Percentiles rank a stretch among this genome's conserved stretches.
phyloP scores from a whole-genome alignment of 1,284 basidiomycete genomes.

The Phenoliferia sp. region DNA sequence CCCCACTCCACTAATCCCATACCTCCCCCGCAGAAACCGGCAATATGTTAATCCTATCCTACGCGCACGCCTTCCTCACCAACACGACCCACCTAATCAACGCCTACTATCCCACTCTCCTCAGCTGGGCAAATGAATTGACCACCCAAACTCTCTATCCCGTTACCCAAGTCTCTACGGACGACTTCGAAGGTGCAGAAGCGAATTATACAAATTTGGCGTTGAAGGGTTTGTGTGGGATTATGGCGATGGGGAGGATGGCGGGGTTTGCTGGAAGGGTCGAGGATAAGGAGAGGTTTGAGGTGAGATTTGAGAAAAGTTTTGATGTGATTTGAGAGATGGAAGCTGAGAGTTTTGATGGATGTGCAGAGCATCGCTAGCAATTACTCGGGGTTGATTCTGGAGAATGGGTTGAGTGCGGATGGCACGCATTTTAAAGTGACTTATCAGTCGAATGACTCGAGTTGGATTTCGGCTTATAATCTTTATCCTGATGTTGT shows the following conservation, averaged over 20 bases:
- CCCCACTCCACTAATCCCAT: no score
- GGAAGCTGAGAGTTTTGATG: background rate
- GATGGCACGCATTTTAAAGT: background rate
- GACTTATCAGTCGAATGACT: background rate
- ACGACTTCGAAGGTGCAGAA: background rate
- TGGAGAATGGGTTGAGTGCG: background rate
- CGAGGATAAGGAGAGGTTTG: background rate
- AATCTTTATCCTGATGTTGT: background rate
- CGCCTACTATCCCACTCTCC: background rate
- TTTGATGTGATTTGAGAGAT: background rate
- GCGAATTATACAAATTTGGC: background rate
- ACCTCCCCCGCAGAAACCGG: background rate
- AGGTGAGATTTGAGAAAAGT: background rate
- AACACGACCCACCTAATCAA: background rate
- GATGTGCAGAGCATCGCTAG: background rate
- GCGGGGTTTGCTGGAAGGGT: background rate
- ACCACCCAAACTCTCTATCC: background rate
- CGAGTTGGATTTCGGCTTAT: background rate
- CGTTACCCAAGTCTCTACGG: background rate
- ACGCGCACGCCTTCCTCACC: background rate
- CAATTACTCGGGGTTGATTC: background rate
- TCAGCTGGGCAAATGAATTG: background rate
- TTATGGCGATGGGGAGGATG: background rate
- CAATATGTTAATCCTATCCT: background rate
- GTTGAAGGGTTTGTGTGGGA: background rate